These are phyloP conservation scores for Globisporangium irregulare DNA, from an alignment of 352 stramenopile genomes.

Conservation along the genomic window DNA sequence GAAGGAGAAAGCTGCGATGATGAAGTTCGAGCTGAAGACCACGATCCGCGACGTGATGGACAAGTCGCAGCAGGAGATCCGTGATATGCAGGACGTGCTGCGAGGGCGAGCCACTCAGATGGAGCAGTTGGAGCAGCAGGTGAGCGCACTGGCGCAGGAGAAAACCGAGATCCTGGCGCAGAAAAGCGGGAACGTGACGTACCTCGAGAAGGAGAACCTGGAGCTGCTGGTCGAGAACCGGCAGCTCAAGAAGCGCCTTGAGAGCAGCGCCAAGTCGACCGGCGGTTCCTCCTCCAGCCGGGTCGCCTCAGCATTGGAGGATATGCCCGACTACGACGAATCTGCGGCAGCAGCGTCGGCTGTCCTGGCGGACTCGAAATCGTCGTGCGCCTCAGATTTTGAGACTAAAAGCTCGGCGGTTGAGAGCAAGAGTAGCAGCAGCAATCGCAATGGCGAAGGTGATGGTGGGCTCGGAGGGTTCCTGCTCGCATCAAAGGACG, in stretches of 20 bases:
- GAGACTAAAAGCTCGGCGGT: background rate
- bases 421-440: background rate
- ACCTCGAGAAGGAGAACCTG: slow-evolving; percentile 67
- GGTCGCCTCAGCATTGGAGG: background rate
- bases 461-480: slow-evolving; percentile 21
- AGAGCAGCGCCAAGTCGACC: slow-evolving; percentile 1
- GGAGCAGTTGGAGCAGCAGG: slow-evolving; percentile 32
- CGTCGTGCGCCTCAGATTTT: background rate
- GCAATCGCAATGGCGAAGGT: background rate
- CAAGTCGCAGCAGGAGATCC: slow-evolving; percentile 51
- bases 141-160: slow-evolving; percentile 28
- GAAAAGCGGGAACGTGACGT: slow-evolving; percentile 43
- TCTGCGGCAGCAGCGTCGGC: slow-evolving; percentile 24
- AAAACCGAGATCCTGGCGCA: slow-evolving; percentile 27
- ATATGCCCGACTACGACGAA: slow-evolving; percentile 25
- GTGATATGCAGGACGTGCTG: slow-evolving; percentile 43
- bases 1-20: slow-evolving; percentile 25
- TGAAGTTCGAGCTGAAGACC: slow-evolving; percentile 30
- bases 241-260: slow-evolving; percentile 49
- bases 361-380: slow-evolving; percentile 9
- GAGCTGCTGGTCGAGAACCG: slow-evolving; percentile 62
- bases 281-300: background rate
- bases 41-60: slow-evolving; percentile 35
- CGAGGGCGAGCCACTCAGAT: slow-evolving; percentile 47
- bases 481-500: slow-evolving; percentile 33